A percentile compares a stretch with the other conserved stretches of the same genome.
phyloP scores from a whole-genome alignment of 306 rosid genomes.

The Herpetospermum pedunculosum region DNA sequence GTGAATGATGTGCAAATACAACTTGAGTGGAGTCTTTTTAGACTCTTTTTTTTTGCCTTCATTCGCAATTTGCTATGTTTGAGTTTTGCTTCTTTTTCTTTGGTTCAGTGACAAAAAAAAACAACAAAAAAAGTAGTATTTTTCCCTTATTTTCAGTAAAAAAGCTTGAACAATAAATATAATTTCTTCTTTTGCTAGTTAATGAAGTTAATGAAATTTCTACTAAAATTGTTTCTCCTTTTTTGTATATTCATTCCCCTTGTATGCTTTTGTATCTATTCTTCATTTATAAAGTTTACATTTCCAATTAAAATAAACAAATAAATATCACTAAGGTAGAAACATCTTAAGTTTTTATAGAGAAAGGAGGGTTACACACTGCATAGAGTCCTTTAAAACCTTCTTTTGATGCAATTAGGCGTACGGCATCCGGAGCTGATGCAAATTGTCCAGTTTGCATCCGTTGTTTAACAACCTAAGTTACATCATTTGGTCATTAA shows the following conservation, averaged over 20 bases:
- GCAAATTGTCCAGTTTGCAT: conserved; percentile 93
- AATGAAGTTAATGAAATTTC: background rate
- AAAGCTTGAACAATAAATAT: background rate
- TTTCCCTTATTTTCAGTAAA: background rate
- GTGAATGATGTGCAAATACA: background rate
- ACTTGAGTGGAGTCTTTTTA: background rate
- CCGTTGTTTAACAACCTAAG: conserved; percentile 93
- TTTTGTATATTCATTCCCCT: background rate
- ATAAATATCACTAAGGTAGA: background rate
- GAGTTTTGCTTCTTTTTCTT: background rate
- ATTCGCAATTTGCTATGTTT: background rate
- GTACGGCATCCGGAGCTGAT: conserved; percentile 74
- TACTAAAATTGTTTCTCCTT: background rate
- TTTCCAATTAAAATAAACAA: background rate
- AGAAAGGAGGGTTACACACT: conserved; percentile 26
- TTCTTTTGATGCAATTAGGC: conserved; percentile 63
- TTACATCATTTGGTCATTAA: conserved; percentile 11
- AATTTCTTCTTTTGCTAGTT: background rate
- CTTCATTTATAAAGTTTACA: background rate
- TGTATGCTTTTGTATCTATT: background rate
- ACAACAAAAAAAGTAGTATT: background rate
- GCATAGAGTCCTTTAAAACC: conserved; percentile 87
- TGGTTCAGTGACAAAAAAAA: background rate
- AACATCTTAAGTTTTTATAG: background rate
- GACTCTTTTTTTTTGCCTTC: background rate